Base-by-base conservation (phyloP, 2,329 filamentous ascomycete species). In the Daldinia sp. region DNA sequence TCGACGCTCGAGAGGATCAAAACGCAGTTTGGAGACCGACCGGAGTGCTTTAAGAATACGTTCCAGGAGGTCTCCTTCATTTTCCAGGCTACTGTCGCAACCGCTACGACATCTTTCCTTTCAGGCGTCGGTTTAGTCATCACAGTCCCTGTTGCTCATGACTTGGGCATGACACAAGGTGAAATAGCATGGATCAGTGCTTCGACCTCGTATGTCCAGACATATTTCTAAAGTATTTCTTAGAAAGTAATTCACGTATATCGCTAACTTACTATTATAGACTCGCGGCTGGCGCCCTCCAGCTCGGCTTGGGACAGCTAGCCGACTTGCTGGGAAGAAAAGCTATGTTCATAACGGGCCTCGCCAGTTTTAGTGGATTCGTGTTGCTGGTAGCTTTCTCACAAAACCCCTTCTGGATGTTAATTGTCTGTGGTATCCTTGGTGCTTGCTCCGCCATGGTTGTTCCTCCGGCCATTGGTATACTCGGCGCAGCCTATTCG, bases 181-280 rank as follows among this genome's bases (percentile, higher is more conserved):
- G 82, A 91, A 70, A 84, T 91, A 21, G 88, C 87, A 0, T 91
- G 88, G 88, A 87, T 90, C 63, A 82, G 81, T 47, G 87, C 87
- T 6, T 82, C 87, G n/a, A 81, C 84, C 35, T 84, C 85, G 77
- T 84, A 76, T 47, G 80, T 76, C 27, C 13, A 48, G 15, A 17
- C n/a, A 15, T 13, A 1, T 35, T 34, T 23, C 13, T 61, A 13
- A 5, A n/a, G 4, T 23, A 23, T 8, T 11, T 19, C 29, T 15
- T 43, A 10, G 13, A n/a, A n/a, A n/a, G 41, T 27, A 13, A 4
- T 2, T 15, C 39, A 3, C 4, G 34, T 23, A 21, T 35, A 7
- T 45, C 19, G 57, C 58, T 61, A 52, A 66, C 37, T 47, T 11
- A 13, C 29, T 13, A 52, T 17, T 15, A 1, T 43, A 85, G 83